phyloP scores from a whole-genome alignment of 2,329 filamentous ascomycete genomes.

The Stemphylium vesicarium region DNA sequence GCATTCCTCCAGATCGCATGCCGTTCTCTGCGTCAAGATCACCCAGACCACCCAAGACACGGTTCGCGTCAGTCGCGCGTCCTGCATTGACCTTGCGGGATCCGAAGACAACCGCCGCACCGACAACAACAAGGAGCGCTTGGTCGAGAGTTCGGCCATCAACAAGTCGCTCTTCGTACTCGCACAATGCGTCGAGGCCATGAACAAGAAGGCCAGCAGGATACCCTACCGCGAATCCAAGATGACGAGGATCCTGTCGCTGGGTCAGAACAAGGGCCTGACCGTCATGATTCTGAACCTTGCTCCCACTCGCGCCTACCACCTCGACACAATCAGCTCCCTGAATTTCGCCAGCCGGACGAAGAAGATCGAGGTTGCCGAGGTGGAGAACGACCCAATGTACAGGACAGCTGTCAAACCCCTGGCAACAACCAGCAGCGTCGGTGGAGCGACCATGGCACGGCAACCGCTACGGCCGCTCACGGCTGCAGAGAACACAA shows the following conservation, averaged over 20 bases:
- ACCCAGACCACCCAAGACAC: slow-evolving; percentile 74
- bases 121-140: slow-evolving; percentile 88
- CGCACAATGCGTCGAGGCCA: slow-evolving; percentile 94
- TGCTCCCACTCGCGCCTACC: slow-evolving; percentile 88
- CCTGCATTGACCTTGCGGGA: slow-evolving; percentile 91
- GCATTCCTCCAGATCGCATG: slow-evolving; percentile 87
- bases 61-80: slow-evolving; percentile 78
- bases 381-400: slow-evolving; percentile 94
- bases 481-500: slow-evolving; percentile 75
- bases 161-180: slow-evolving; percentile 97
- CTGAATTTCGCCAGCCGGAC: slow-evolving; percentile 94
- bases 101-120: slow-evolving; percentile 95
- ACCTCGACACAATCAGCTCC: slow-evolving; percentile 91
- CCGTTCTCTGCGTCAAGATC: slow-evolving; percentile 88
- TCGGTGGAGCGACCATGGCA: slow-evolving; percentile 50
- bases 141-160: slow-evolving; percentile 95
- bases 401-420: slow-evolving; percentile 59
- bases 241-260: slow-evolving; percentile 91
- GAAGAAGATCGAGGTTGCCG: slow-evolving; percentile 93
- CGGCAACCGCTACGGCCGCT: slow-evolving; percentile 83
- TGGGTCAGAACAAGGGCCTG: slow-evolving; percentile 93
- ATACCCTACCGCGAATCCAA: slow-evolving; percentile 96
- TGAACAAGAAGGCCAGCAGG: slow-evolving; percentile 74
- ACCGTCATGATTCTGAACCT: slow-evolving; percentile 97
- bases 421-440: slow-evolving; percentile 43